Evolutionary conservation across 1,284 basidiomycete species (phyloP).

Genomic region (Pseudozyma flocculosa): DNA sequence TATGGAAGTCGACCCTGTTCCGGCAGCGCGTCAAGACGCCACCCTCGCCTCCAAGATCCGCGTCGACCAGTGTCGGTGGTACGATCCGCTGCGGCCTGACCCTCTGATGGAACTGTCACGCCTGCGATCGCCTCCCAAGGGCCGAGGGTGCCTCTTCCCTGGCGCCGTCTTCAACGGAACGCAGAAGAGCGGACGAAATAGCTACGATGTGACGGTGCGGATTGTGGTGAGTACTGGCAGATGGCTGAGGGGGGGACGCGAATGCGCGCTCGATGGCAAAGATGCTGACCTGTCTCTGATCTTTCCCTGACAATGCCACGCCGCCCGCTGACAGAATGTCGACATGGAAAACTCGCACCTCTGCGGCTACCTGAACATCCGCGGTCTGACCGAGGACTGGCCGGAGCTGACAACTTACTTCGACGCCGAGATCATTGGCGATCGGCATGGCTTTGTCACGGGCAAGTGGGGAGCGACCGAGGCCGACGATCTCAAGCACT

Average conservation of each 20-base stretch:
- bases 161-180: constrained; percentile 52
- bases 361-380: constrained; percentile 56
- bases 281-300: too few species aligned
- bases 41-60: neutral
- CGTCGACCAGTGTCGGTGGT: constrained; percentile 24
- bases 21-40: neutral
- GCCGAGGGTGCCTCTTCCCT: constrained; percentile 47
- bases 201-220: constrained; percentile 51
- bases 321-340: constrained; percentile 21
- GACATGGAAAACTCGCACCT: constrained; percentile 49
- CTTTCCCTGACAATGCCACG: neutral
- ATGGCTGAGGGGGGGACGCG: too few species aligned
- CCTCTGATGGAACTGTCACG: constrained; percentile 32
- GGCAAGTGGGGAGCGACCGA: constrained; percentile 54
- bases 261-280: too few species aligned
- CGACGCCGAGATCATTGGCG: constrained; percentile 55
- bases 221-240: constrained; percentile 31
- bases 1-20: neutral
- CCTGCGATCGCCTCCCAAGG: constrained; percentile 20
- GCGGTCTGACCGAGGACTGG: constrained; percentile 56
- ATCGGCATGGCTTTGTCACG: constrained; percentile 45
- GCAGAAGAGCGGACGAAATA: constrained; percentile 48
- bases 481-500: constrained; percentile 53
- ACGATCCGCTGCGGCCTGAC: constrained; percentile 37
- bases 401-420: constrained; percentile 57